phyloP scores from a whole-genome alignment of 1,284 basidiomycete species.

The Ceratobasidium sp. region DNA sequence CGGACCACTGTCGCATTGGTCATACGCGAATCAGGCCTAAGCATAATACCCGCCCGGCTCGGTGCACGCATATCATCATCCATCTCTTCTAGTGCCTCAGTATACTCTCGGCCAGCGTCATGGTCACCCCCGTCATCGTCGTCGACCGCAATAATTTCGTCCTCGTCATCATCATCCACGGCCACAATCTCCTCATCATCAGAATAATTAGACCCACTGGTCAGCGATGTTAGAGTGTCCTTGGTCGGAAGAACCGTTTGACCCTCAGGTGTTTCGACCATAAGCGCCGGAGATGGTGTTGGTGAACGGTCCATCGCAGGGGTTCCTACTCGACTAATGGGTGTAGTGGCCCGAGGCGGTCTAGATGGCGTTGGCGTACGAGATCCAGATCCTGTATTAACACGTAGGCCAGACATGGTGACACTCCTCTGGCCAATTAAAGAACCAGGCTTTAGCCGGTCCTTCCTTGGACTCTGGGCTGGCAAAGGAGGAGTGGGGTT shows the following conservation, averaged over 20 bases:
- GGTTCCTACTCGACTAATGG: background rate
- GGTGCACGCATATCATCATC: conserved; percentile 40
- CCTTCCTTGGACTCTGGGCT: background rate
- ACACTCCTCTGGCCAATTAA: conserved; percentile 15
- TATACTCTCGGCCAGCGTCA: conserved; percentile 44
- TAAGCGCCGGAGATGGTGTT: conserved; percentile 29
- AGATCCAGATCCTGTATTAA: background rate
- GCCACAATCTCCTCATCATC: conserved; percentile 37
- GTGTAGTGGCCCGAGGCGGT: background rate
- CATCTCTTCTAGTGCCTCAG: conserved; percentile 44
- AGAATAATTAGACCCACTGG: conserved; percentile 36
- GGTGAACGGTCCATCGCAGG: background rate
- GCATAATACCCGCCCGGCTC: conserved; percentile 26
- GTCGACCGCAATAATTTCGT: conserved; percentile 48
- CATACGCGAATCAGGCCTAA: conserved; percentile 29
- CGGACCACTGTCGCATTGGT: conserved; percentile 29
- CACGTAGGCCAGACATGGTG: background rate
- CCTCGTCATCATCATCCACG: conserved; percentile 45
- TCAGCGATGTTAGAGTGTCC: conserved; percentile 16
- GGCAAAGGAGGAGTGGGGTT: background rate
- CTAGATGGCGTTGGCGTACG: background rate
- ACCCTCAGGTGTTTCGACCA: conserved; percentile 28
- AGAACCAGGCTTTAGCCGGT: background rate
- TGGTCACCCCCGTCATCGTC: conserved; percentile 48
- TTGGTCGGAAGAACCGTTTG: conserved; percentile 24